Evolutionary conservation across 306 rosid species (phyloP).

Genomic region (Cucumis cinereus): DNA sequence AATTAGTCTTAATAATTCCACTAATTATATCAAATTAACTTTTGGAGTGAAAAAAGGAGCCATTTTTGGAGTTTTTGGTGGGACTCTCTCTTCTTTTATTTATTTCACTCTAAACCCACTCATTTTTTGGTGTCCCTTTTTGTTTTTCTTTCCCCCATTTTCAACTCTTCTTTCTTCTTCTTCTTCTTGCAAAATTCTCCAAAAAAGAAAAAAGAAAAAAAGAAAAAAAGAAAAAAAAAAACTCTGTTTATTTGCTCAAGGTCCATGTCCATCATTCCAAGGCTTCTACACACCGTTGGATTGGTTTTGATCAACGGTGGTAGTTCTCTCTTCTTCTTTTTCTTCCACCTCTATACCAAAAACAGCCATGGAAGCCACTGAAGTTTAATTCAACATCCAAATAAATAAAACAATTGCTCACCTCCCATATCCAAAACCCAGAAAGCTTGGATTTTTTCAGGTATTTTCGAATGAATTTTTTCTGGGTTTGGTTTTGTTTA

Average conservation of each 20-base stretch:
- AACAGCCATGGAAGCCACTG: conserved; percentile 24
- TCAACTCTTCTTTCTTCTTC: conserved; percentile 10
- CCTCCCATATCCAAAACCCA: conserved; percentile 1
- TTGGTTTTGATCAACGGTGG: conserved; percentile 10
- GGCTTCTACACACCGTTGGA: conserved; percentile 24
- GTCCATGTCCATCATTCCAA: conserved; percentile 23
- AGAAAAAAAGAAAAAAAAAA: background rate
- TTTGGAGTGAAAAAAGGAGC: background rate
- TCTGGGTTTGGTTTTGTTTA: background rate
- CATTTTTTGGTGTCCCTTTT: conserved; percentile 24
- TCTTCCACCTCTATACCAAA: background rate
- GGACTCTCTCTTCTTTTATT: background rate
- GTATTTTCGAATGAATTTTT: background rate
- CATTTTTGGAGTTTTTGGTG: background rate
- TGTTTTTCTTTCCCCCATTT: conserved; percentile 24
- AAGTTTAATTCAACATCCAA: conserved; percentile 17
- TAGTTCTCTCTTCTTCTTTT: background rate
- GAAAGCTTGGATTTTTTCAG: background rate
- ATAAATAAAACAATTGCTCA: background rate
- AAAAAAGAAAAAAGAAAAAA: background rate
- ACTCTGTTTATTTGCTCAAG: too few relatives aligned
- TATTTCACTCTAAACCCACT: background rate
- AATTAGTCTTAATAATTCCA: background rate
- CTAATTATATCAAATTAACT: background rate
- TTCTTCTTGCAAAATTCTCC: background rate